Conservation (phyloP, 1,284 basidiomycete genomes). For the Tilletiopsis washingtonensis region DNA sequence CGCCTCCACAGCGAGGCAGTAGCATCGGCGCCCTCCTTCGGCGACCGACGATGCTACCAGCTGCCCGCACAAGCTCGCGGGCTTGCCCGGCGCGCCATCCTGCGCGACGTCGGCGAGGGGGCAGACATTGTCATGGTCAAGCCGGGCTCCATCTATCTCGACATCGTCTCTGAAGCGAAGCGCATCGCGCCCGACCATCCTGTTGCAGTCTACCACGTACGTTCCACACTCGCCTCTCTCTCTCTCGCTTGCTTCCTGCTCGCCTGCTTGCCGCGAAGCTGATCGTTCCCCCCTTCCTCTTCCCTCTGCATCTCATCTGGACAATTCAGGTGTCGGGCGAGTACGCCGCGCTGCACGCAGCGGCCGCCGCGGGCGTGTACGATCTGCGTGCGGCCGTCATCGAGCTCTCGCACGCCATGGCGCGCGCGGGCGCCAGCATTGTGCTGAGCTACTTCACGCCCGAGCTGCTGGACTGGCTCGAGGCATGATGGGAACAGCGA, state of each 20-base stretch:
- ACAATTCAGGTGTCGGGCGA: slow-evolving; percentile 58
- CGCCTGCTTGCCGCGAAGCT: too few relatives aligned
- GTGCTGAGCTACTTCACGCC: slow-evolving; percentile 94
- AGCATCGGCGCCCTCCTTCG: slow-evolving; percentile 85
- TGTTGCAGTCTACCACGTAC: slow-evolving; percentile 67
- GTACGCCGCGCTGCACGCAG: slow-evolving; percentile 92
- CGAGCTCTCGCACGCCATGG: slow-evolving; percentile 79
- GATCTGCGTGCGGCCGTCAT: slow-evolving; percentile 86
- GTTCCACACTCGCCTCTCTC: too few relatives aligned
- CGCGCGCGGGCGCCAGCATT: slow-evolving; percentile 82
- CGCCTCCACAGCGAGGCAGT: slow-evolving; percentile 69
- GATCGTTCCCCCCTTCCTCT: too few relatives aligned
- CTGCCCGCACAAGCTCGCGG: slow-evolving; percentile 81
- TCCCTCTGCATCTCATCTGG: too few relatives aligned
- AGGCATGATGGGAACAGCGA: background rate
- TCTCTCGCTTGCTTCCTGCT: too few relatives aligned
- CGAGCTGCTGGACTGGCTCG: slow-evolving; percentile 55
- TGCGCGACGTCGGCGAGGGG: slow-evolving; percentile 80
- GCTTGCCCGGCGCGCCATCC: slow-evolving; percentile 84
- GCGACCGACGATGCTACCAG: slow-evolving; percentile 95
- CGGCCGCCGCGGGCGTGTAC: slow-evolving; percentile 85
- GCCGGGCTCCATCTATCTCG: slow-evolving; percentile 88
- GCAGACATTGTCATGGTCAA: slow-evolving; percentile 99
- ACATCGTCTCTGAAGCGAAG: slow-evolving; percentile 83
- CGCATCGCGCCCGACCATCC: slow-evolving; percentile 75